These are phyloP conservation scores for Turnera subulata DNA, from an alignment of 345 rosid species.

Conservation along the genomic window DNA sequence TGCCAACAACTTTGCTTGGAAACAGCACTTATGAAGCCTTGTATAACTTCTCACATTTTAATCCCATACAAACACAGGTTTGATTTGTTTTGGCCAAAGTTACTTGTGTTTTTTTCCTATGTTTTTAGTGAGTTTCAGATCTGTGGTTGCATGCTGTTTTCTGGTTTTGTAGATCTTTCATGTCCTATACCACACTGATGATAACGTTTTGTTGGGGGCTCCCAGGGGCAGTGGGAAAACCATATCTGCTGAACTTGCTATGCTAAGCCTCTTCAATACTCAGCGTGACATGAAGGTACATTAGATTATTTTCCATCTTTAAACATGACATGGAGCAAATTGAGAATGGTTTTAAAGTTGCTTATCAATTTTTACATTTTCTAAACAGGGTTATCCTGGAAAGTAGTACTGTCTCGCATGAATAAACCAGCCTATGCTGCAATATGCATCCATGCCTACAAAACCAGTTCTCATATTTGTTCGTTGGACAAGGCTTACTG, in stretches of 20 bases:
- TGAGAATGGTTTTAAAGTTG: no score
- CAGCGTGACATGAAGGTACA: conserved; percentile 99
- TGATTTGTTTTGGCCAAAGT: conserved; percentile 17
- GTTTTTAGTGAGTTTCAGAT: conserved; percentile 7
- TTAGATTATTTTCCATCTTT: background rate
- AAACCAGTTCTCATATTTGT: conserved; percentile 97
- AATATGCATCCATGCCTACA: conserved; percentile 85
- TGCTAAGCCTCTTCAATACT: conserved; percentile 85
- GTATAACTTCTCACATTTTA: conserved; percentile 92
- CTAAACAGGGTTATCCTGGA: conserved; percentile 90
- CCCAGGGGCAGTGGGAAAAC: conserved; percentile 99
- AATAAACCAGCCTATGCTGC: conserved; percentile 99
- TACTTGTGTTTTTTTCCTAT: conserved; percentile 14
- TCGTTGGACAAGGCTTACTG: conserved; percentile 97
- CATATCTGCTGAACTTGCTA: conserved; percentile 97
- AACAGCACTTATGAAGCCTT: conserved; percentile 60
- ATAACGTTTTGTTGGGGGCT: conserved; percentile 90
- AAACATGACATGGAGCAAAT: no score
- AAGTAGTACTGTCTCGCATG: conserved; percentile 93
- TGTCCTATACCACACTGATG: conserved; percentile 84
- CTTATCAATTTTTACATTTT: background rate
- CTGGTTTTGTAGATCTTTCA: conserved; percentile 70
- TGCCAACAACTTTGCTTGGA: conserved; percentile 83
- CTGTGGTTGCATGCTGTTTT: conserved; percentile 17
- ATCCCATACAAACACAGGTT: conserved; percentile 98